These are phyloP conservation scores for Graphilbum sp. DNA, from an alignment of 2,329 filamentous ascomycete genomes.

Conservation along the genomic window DNA sequence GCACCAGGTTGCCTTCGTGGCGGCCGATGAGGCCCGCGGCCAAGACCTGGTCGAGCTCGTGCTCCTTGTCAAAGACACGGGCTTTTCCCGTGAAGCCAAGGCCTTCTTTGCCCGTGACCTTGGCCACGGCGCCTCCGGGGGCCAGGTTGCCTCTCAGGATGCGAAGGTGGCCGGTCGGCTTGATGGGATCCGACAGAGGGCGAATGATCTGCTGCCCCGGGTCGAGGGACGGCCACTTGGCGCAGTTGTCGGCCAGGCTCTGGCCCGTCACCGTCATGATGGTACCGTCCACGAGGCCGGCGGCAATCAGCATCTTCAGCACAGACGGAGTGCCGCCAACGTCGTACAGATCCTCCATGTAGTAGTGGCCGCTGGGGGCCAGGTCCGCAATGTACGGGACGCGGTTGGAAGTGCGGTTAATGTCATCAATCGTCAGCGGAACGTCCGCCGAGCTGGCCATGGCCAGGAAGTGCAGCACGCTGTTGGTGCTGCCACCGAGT, in stretches of 20 bases:
- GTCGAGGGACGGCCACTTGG: slow-evolving; percentile 57
- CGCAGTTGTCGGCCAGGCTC: slow-evolving; percentile 69
- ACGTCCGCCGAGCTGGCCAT: slow-evolving; percentile 80
- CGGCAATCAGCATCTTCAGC: slow-evolving; percentile 69
- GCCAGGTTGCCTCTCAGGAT: slow-evolving; percentile 79
- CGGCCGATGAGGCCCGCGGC: slow-evolving; percentile 35
- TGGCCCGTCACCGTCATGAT: slow-evolving; percentile 74
- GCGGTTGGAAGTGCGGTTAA: slow-evolving; percentile 65
- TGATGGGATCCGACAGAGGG: slow-evolving; percentile 56
- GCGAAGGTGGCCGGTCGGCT: slow-evolving; percentile 71
- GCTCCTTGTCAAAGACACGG: slow-evolving; percentile 74
- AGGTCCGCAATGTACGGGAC: slow-evolving; percentile 78
- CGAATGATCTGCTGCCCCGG: slow-evolving; percentile 73
- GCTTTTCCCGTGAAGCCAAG: slow-evolving; percentile 66
- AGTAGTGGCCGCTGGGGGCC: slow-evolving; percentile 67
- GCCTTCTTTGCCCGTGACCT: slow-evolving; percentile 94
- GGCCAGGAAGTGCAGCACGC: slow-evolving; percentile 74
- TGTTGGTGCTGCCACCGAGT: slow-evolving; percentile 80
- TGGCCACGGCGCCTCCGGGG: slow-evolving; percentile 78
- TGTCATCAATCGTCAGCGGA: slow-evolving; percentile 60
- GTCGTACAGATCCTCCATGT: slow-evolving; percentile 71
- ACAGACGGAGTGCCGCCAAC: slow-evolving; percentile 76
- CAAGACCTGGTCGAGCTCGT: slow-evolving; percentile 59
- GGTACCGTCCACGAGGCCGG: slow-evolving; percentile 56
- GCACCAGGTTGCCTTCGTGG: slow-evolving; percentile 58